Base-by-base conservation (phyloP, 2,329 filamentous ascomycete species). In the Lecanicillium sp. region DNA sequence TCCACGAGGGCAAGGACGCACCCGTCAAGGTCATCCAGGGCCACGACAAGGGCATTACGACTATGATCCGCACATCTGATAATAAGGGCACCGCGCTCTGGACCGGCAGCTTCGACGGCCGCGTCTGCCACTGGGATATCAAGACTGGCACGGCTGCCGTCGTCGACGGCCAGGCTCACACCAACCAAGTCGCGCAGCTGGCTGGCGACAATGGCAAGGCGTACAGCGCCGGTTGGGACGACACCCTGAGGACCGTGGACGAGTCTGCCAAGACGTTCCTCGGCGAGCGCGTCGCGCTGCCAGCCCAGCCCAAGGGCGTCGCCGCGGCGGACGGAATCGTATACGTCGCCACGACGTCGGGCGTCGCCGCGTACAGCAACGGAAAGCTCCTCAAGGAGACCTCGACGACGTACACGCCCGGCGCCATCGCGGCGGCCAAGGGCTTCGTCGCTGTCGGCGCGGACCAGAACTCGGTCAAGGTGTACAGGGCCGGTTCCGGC, bases 141-240 rank as follows among this genome's bases (percentile, higher is more conserved):
- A 70, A 75, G 14, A 78, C 75, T 4, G 91, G 90, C 2, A 64
- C 73, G 36, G 88, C 84, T 19, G 75, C 81, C 24, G 76, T 78
- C 11, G 77, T 94, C 10, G 87, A 93, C 53, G 91, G 93, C 23
- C 81, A 88, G 55, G 73, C 79, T 3, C 93, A 96, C 66, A 86
- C 86, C 7, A 94, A 91, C 64, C 90, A 94, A 64, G 81, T 97
- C 44, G 81, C 83, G 3, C 86, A 87, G 43, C 84, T 98, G 54
- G 72, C 84, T 3, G 70, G 80, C 1, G 71, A 72, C 7, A 62
- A 72, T 2, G 78, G 81, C 27, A 77, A 81, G 55, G 79, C 89
- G n/a, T 90, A 87, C 69, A 91, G 84, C 59, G 86, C 91, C 45
- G 90, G 84, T 54, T 98, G 91, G 93, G 93, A 98, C 62, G 93